Conservation (phyloP, 768 basidiomycete genomes). For the Naganishia antarctica region DNA sequence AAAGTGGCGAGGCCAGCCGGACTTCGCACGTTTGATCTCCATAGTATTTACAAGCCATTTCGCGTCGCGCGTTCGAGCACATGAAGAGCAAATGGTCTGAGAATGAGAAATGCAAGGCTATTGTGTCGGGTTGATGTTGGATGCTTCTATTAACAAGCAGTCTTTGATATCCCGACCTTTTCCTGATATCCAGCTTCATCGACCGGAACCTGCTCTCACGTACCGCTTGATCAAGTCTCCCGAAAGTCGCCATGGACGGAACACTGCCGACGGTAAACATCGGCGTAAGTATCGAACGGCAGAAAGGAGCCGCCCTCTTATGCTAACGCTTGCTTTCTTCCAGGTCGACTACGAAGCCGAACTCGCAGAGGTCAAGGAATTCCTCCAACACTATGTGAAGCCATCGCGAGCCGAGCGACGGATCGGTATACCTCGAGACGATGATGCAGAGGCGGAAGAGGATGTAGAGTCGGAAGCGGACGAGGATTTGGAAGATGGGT, state of each 20-base stretch:
- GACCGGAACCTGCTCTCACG: no score
- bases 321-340: background rate
- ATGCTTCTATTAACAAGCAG: no score
- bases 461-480: slow-evolving; percentile 32
- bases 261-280: slow-evolving; percentile 28
- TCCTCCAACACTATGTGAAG: slow-evolving; percentile 39
- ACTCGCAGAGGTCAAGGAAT: slow-evolving; percentile 22
- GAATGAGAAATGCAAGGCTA: background rate
- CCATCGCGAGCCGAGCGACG: slow-evolving; percentile 25
- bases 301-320: background rate
- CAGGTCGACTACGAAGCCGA: slow-evolving; percentile 28
- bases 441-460: slow-evolving; percentile 36
- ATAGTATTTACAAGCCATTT: background rate
- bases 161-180: no score
- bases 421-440: slow-evolving; percentile 26
- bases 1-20: no score
- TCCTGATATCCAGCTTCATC: no score
- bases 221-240: no score
- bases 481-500: slow-evolving; percentile 58
- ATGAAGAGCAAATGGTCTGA: background rate
- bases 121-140: background rate
- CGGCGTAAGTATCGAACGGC: slow-evolving; percentile 11
- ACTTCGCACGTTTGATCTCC: no score
- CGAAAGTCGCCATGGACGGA: slow-evolving; percentile 20
- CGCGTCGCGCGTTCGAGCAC: background rate